Evolutionary conservation across 2,329 filamentous ascomycete genomes (phyloP).

Genomic region (Alternaria panax): DNA sequence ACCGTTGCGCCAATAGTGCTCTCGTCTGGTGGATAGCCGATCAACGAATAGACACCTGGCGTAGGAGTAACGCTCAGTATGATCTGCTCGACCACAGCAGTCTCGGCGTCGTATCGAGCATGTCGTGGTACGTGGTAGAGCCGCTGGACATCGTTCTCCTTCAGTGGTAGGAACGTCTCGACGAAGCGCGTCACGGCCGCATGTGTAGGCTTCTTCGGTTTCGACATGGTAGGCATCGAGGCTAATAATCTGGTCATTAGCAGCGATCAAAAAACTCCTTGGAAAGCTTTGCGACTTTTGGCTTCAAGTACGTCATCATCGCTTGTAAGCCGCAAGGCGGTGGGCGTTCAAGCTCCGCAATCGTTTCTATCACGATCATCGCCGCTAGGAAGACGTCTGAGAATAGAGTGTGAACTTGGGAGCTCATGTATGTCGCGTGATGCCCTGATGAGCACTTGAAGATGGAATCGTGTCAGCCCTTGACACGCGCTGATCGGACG

Average conservation of each 20-base stretch:
- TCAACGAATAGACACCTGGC: slow-evolving; percentile 37
- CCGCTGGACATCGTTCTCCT: slow-evolving; percentile 43
- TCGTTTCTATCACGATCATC: neutral
- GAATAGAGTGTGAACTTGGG: neutral
- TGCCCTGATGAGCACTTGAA: neutral
- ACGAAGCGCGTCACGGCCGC: slow-evolving; percentile 38
- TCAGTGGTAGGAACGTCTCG: slow-evolving; percentile 38
- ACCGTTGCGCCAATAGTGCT: slow-evolving; percentile 2
- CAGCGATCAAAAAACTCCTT: slow-evolving; percentile 1
- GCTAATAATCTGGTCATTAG: slow-evolving; percentile 14
- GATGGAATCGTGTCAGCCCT: neutral
- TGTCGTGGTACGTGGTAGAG: slow-evolving; percentile 45
- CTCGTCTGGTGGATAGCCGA: slow-evolving; percentile 27
- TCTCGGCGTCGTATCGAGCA: slow-evolving; percentile 37
- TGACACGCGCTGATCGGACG: neutral
- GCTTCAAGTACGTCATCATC: slow-evolving; percentile 33
- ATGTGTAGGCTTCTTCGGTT: slow-evolving; percentile 35
- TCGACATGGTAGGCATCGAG: slow-evolving; percentile 25
- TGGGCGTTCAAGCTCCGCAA: neutral
- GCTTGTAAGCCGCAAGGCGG: neutral
- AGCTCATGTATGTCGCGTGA: neutral
- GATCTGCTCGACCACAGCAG: slow-evolving; percentile 38
- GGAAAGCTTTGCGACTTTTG: slow-evolving; percentile 13
- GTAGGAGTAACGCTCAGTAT: slow-evolving; percentile 45
- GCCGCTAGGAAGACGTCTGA: neutral